Percentiles rank a stretch among this genome's conserved stretches.
Evolutionary conservation across 1,284 basidiomycete genomes (phyloP).

Genomic region (Pyrrhoderma noxium): DNA sequence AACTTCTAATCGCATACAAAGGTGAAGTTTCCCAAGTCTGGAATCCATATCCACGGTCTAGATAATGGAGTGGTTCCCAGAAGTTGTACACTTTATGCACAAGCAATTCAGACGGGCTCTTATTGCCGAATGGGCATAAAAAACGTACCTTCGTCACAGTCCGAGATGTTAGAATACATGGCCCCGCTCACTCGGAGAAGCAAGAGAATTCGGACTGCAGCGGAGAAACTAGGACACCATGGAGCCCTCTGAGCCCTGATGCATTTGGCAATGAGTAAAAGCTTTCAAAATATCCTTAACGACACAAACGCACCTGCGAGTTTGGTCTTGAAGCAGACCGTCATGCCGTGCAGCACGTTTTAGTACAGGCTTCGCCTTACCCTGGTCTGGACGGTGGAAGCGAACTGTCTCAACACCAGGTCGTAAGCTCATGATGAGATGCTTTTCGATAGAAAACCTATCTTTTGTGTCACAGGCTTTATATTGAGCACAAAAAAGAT

Average conservation of each 20-base stretch:
- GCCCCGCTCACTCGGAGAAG: conserved; percentile 80
- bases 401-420: conserved; percentile 15
- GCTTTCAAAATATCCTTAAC: conserved; percentile 1
- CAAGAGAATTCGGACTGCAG: conserved; percentile 79
- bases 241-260: conserved; percentile 59
- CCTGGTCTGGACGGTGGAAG: conserved; percentile 7
- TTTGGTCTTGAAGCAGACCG: conserved; percentile 69
- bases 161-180: conserved; percentile 93
- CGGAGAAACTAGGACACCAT: conserved; percentile 77
- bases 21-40: conserved; percentile 99
- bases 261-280: conserved; percentile 16
- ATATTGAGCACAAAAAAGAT: no score
- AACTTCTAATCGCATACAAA: conserved; percentile 84
- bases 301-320: conserved; percentile 45
- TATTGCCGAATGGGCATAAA: conserved; percentile 5
- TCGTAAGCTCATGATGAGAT: conserved; percentile 6
- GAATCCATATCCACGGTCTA: conserved; percentile 79
- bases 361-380: conserved; percentile 25
- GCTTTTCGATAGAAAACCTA: background rate
- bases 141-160: conserved; percentile 90
- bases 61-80: conserved; percentile 95
- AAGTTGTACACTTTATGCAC: conserved; percentile 85
- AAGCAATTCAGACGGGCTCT: background rate
- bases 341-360: conserved; percentile 40
- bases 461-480: no score